A percentile compares a stretch with the other conserved stretches of the same genome.
These are phyloP conservation scores for Gaeumannomyces tritici DNA, from an alignment of 2,329 filamentous ascomycete species.

Conservation along the genomic window DNA sequence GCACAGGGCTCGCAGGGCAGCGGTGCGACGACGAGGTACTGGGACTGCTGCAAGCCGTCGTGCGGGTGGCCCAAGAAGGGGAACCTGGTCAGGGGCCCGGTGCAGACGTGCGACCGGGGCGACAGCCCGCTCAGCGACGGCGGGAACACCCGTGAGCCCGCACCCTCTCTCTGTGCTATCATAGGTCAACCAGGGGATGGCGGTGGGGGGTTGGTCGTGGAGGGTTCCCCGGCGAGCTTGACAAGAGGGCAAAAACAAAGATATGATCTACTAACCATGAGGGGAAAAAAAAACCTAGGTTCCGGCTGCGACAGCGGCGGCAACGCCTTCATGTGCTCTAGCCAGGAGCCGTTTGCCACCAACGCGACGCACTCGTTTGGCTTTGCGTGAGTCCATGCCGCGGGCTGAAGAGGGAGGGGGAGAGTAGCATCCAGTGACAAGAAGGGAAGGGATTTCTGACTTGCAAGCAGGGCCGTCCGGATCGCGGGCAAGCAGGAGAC, in stretches of 20 bases:
- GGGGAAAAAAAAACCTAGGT: too few relatives aligned
- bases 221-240: too few relatives aligned
- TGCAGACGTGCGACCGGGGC: conserved; percentile 35
- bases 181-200: too few relatives aligned
- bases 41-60: conserved; percentile 63
- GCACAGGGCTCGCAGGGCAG: conserved; percentile 4
- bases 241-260: too few relatives aligned
- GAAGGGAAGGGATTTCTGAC: not conserved
- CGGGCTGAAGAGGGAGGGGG: not conserved
- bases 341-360: conserved; percentile 40
- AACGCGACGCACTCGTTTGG: conserved; percentile 41
- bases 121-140: conserved; percentile 37
- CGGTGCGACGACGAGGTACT: conserved; percentile 12
- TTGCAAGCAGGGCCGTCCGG: conserved; percentile 26
- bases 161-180: too few relatives aligned
- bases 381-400: conserved; percentile 24
- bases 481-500: conserved; percentile 31
- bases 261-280: too few relatives aligned
- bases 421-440: too few relatives aligned
- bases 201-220: too few relatives aligned
- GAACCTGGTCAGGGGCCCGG: conserved; percentile 24
- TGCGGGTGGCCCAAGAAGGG: conserved; percentile 44
- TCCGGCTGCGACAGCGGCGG: conserved; percentile 24
- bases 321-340: conserved; percentile 41
- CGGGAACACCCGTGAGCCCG: conserved; percentile 13